Evolutionary conservation across 208 protist genomes (phyloP).

Genomic region (Phytomonas francai): DNA sequence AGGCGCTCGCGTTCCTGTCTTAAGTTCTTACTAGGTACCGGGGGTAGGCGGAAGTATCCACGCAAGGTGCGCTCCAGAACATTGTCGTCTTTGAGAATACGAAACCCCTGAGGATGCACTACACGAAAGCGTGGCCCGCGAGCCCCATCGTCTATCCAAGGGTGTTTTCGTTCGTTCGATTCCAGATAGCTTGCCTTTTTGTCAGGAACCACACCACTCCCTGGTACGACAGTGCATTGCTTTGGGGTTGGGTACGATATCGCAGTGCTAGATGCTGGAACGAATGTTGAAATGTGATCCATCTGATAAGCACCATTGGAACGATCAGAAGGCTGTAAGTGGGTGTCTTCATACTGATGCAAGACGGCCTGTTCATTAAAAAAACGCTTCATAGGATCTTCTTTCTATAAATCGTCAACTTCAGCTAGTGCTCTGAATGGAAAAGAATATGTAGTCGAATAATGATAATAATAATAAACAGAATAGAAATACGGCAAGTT

Average conservation of each 20-base stretch:
- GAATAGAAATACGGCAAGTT: not conserved
- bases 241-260: not conserved
- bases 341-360: not conserved
- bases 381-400: not conserved
- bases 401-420: not conserved
- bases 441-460: not conserved
- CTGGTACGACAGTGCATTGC: not conserved
- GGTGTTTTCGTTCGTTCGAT: not conserved
- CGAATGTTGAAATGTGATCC: not conserved
- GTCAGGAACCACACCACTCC: not conserved
- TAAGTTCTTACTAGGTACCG: conserved; percentile 34
- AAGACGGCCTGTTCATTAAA: not conserved
- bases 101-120: conserved; percentile 81
- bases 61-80: conserved; percentile 71
- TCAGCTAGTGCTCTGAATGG: not conserved
- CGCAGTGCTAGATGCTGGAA: not conserved
- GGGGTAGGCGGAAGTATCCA: conserved; percentile 84
- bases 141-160: not conserved
- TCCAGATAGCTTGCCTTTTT: not conserved
- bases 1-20: conserved; percentile 34
- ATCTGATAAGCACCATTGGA: not conserved
- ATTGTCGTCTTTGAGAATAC: conserved; percentile 68
- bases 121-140: conserved; percentile 17
- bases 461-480: not conserved
- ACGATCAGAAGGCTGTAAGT: not conserved